phyloP scores from a whole-genome alignment of 1,284 basidiomycete species.

The Meira miltonrushii region DNA sequence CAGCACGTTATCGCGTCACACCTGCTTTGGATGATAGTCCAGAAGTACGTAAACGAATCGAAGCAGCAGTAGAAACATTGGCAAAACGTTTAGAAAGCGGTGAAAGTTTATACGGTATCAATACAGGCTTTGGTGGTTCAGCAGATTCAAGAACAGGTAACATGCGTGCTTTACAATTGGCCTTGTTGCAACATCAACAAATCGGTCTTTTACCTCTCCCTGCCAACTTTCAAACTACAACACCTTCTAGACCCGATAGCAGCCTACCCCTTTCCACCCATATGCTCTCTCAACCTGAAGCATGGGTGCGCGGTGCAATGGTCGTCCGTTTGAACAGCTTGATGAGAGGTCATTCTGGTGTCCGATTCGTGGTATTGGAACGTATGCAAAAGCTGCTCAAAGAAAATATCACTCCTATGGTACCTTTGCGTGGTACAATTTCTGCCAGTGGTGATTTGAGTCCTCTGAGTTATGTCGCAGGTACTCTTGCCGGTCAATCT shows the following conservation, averaged over 20 bases:
- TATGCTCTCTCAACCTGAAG: slow-evolving; percentile 58
- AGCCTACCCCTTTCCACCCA: slow-evolving; percentile 17
- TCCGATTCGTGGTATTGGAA: slow-evolving; percentile 71
- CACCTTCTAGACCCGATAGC: slow-evolving; percentile 10
- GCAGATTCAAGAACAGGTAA: slow-evolving; percentile 42
- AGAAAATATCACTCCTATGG: slow-evolving; percentile 70
- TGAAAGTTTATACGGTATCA: slow-evolving; percentile 33
- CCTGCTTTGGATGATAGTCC: slow-evolving; percentile 31
- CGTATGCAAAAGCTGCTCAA: slow-evolving; percentile 66
- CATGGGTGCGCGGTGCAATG: slow-evolving; percentile 83
- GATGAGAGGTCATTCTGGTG: slow-evolving; percentile 67
- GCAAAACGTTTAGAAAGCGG: slow-evolving; percentile 35
- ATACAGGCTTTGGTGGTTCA: slow-evolving; percentile 43
- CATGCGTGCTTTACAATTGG: slow-evolving; percentile 38
- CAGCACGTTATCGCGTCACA: slow-evolving; percentile 11
- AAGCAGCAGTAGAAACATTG: slow-evolving; percentile 33
- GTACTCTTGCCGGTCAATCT: slow-evolving; percentile 3
- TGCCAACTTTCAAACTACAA: slow-evolving; percentile 17
- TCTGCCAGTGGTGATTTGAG: slow-evolving; percentile 65
- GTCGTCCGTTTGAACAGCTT: slow-evolving; percentile 73
- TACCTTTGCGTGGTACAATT: slow-evolving; percentile 73
- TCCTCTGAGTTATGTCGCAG: slow-evolving; percentile 63
- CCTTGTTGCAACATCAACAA: slow-evolving; percentile 44
- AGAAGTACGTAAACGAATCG: slow-evolving; percentile 29
- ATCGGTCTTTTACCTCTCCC: slow-evolving; percentile 37